A percentile compares a stretch with the other conserved stretches of the same genome.
Conservation (phyloP, 2,329 filamentous ascomycete species). For the Fusarium austroafricanum region DNA sequence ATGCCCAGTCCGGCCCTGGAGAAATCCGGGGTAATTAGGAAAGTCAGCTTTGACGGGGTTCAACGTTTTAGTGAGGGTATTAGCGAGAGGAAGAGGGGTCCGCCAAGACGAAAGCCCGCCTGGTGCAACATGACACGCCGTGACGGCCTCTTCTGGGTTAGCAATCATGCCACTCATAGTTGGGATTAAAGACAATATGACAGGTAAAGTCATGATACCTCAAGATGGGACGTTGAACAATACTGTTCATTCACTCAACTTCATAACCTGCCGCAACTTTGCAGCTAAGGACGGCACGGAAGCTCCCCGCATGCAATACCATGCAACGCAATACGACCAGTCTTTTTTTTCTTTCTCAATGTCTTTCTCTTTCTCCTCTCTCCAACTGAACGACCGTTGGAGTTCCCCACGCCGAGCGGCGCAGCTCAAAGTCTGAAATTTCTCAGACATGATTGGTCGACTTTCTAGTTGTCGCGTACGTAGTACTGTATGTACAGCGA, state of each 20-base stretch:
- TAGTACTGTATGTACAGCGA: too few species aligned
- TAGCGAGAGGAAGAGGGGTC: constrained; percentile 6
- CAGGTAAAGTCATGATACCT: constrained; percentile 27
- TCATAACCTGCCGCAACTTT: neutral
- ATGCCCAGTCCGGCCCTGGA: constrained; percentile 25
- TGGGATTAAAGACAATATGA: constrained; percentile 19
- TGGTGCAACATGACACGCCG: constrained; percentile 26
- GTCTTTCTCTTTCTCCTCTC: neutral
- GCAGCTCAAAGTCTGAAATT: constrained; percentile 16
- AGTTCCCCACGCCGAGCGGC: constrained; percentile 26
- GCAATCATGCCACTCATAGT: constrained; percentile 3
- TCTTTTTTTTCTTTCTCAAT: constrained; percentile 9
- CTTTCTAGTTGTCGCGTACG: constrained; percentile 16
- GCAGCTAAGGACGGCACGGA: constrained; percentile 18
- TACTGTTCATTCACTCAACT: constrained; percentile 1
- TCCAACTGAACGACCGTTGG: neutral
- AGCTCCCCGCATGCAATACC: constrained; percentile 8
- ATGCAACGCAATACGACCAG: constrained; percentile 14
- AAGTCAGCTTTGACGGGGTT: neutral
- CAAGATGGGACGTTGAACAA: constrained; percentile 12
- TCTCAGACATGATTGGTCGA: constrained; percentile 12
- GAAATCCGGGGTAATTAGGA: constrained; percentile 35
- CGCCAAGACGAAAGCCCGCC: constrained; percentile 8
- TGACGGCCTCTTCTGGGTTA: constrained; percentile 15
- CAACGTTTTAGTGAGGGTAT: neutral